Conservation (phyloP, 176 grass and related monocot genomes). For the Raddia guianensis region DNA sequence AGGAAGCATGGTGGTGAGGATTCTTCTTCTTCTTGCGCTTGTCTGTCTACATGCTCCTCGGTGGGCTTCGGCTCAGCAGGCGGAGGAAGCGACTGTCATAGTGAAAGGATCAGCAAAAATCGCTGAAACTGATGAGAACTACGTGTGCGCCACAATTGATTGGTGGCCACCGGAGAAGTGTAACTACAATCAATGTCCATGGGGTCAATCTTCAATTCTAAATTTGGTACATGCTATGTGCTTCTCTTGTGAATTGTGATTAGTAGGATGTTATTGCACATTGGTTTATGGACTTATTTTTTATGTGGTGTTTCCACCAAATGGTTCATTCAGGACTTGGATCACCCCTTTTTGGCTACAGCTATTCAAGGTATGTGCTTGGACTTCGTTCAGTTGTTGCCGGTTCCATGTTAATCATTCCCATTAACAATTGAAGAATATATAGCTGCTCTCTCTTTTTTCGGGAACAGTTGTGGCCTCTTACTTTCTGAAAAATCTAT, state of each 20-base stretch:
- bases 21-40: constrained; percentile 34
- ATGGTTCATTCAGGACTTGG: constrained; percentile 61
- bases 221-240: constrained; percentile 70
- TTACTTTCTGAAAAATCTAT: neutral
- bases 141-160: constrained; percentile 92
- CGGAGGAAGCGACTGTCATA: constrained; percentile 59
- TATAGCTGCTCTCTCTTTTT: neutral
- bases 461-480: neutral
- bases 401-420: constrained; percentile 15
- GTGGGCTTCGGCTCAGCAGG: constrained; percentile 52
- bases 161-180: constrained; percentile 99
- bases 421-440: neutral
- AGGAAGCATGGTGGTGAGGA: constrained; percentile 40
- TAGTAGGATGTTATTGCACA: neutral
- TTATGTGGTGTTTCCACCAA: constrained; percentile 4
- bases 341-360: constrained; percentile 81
- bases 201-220: constrained; percentile 85
- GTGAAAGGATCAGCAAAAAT: constrained; percentile 70
- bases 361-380: constrained; percentile 69
- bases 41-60: constrained; percentile 41
- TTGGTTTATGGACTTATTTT: constrained; percentile 25
- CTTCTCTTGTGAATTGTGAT: constrained; percentile 15
- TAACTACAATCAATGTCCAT: constrained; percentile 96
- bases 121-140: constrained; percentile 69
- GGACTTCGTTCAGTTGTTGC: constrained; percentile 5